Evolutionary conservation across 2,329 filamentous ascomycete genomes (phyloP).

Genomic region (Dactylellina haptotyla): DNA sequence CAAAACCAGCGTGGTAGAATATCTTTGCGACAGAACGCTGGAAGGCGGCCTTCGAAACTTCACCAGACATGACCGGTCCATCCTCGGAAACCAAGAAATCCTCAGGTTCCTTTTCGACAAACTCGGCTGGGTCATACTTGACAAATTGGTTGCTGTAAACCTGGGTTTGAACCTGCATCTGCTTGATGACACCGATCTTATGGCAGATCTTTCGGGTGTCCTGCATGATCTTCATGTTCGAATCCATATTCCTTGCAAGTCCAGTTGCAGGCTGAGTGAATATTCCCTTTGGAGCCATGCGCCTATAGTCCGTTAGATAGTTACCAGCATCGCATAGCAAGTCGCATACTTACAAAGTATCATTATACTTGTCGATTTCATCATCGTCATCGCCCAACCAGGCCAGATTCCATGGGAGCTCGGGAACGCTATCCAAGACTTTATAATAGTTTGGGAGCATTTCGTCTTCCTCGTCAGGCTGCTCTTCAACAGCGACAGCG

Average conservation of each 20-base stretch:
- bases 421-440: slow-evolving; percentile 82
- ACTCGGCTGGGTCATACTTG: slow-evolving; percentile 91
- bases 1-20: slow-evolving; percentile 95
- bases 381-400: slow-evolving; percentile 93
- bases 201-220: slow-evolving; percentile 95
- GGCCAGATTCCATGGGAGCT: slow-evolving; percentile 78
- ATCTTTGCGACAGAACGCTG: slow-evolving; percentile 93
- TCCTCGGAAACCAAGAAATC: slow-evolving; percentile 90
- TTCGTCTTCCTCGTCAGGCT: slow-evolving; percentile 83
- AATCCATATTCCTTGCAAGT: slow-evolving; percentile 81
- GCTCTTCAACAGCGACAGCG: slow-evolving; percentile 80
- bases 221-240: slow-evolving; percentile 93
- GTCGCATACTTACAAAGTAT: slow-evolving; percentile 71
- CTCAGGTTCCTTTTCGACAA: slow-evolving; percentile 84
- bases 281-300: slow-evolving; percentile 76
- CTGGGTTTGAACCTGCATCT: slow-evolving; percentile 98
- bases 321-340: not conserved
- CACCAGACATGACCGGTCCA: slow-evolving; percentile 84
- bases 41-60: slow-evolving; percentile 82
- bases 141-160: slow-evolving; percentile 98
- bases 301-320: slow-evolving; percentile 25
- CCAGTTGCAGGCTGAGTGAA: slow-evolving; percentile 80
- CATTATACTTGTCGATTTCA: slow-evolving; percentile 85
- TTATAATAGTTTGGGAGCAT: slow-evolving; percentile 96
- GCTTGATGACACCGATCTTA: slow-evolving; percentile 97